These are phyloP conservation scores for Citrus hindsii DNA, from an alignment of 345 rosid species.

Conservation along the genomic window DNA sequence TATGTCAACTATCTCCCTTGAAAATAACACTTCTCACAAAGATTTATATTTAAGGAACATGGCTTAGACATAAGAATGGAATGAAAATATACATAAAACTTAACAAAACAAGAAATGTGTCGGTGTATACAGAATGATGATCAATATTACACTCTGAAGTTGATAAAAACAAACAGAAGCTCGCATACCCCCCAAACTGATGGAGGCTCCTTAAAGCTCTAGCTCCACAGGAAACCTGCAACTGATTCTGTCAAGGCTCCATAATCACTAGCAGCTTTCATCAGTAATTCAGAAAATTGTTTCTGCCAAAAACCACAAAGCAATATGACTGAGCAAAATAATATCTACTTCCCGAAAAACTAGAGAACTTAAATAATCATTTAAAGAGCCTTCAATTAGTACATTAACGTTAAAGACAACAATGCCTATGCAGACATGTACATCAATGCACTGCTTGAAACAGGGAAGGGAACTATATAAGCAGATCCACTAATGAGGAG, in stretches of 20 bases:
- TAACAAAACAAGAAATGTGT: neutral
- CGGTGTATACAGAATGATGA: no score
- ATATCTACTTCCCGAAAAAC: neutral
- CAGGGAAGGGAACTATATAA: neutral
- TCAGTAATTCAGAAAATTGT: conserved; percentile 92
- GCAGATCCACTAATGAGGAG: neutral
- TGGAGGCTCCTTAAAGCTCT: conserved; percentile 92
- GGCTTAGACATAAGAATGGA: neutral
- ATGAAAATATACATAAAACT: neutral
- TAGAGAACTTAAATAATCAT: neutral
- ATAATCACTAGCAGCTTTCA: conserved; percentile 97
- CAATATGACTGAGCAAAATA: neutral
- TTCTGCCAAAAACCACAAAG: conserved; percentile 47
- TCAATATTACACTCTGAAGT: neutral
- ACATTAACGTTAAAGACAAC: neutral
- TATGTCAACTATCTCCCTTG: neutral
- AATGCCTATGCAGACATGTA: neutral
- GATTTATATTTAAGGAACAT: no score
- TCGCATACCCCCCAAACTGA: conserved; percentile 76
- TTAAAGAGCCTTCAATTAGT: neutral
- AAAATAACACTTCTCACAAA: no score
- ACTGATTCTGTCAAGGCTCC: conserved; percentile 88
- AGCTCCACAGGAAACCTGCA: conserved; percentile 91
- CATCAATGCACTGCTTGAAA: neutral
- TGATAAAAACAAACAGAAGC: neutral